phyloP scores from a whole-genome alignment of 805 yeast species.

The Ogataea nonfermentans region DNA sequence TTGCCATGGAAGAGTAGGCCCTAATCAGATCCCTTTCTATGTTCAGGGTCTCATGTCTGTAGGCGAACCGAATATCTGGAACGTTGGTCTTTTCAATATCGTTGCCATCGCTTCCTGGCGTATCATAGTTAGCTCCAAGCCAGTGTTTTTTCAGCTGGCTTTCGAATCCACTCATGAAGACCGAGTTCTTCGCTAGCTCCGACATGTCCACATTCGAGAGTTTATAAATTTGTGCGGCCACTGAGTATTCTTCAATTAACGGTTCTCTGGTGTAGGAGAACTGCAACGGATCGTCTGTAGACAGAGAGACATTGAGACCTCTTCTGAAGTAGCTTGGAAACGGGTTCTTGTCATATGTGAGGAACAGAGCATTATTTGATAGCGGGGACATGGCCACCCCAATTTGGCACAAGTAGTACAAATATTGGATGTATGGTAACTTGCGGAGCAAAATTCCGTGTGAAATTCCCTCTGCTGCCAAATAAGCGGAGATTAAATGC shows the following conservation, averaged over 20 bases:
- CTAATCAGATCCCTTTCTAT: constrained; percentile 70
- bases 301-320: constrained; percentile 90
- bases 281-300: constrained; percentile 97
- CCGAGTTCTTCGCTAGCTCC: constrained; percentile 92
- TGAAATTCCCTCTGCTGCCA: constrained; percentile 88
- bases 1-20: constrained; percentile 42
- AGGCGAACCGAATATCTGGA: constrained; percentile 82
- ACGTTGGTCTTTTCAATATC: constrained; percentile 93
- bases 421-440: constrained; percentile 90
- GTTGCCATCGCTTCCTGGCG: constrained; percentile 72
- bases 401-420: constrained; percentile 90
- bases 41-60: constrained; percentile 75
- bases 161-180: constrained; percentile 93
- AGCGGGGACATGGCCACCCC: constrained; percentile 99
- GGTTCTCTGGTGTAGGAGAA: constrained; percentile 97
- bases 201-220: constrained; percentile 95
- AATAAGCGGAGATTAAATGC: constrained; percentile 84
- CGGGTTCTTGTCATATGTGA: constrained; percentile 96
- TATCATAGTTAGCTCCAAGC: constrained; percentile 68
- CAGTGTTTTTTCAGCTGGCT: constrained; percentile 82
- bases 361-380: constrained; percentile 91
- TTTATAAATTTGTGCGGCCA: constrained; percentile 96
- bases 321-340: constrained; percentile 86
- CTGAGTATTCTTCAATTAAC: constrained; percentile 94
- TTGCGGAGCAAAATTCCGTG: constrained; percentile 94